phyloP scores from a whole-genome alignment of 257 asterid species.

The Plantago elongata region DNA sequence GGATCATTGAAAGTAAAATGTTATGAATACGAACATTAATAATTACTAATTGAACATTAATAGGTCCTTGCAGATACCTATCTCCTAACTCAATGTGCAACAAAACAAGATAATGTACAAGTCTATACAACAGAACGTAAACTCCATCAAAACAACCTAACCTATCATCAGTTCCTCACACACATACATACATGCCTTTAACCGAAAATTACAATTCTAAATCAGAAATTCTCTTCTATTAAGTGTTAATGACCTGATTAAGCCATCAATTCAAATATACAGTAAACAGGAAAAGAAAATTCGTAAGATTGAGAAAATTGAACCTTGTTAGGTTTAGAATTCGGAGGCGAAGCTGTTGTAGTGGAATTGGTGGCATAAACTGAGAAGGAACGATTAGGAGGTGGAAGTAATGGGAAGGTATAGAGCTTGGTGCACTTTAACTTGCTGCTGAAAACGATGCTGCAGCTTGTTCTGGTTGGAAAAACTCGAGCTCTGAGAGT shows the following conservation, averaged over 20 bases:
- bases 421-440: constrained; percentile 20
- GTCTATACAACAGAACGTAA: no score
- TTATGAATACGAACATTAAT: not conserved
- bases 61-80: not conserved
- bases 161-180: no score
- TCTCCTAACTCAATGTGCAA: no score
- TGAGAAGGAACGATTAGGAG: constrained; percentile 24
- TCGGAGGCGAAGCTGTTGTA: constrained; percentile 19
- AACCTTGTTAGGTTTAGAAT: constrained; percentile 31
- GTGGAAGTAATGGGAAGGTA: constrained; percentile 18
- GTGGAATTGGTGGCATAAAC: constrained; percentile 27
- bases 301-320: not conserved
- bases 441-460: constrained; percentile 11
- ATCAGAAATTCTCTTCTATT: not conserved
- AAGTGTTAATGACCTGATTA: not conserved
- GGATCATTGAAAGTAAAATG: not conserved
- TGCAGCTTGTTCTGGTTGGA: constrained; percentile 10
- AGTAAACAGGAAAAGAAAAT: not conserved
- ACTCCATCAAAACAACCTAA: not conserved
- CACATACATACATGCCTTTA: no score
- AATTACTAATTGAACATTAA: not conserved
- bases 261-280: not conserved
- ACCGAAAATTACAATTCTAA: not conserved
- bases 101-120: no score
- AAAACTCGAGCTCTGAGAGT: constrained; percentile 11